Base-by-base conservation (phyloP, 2,329 filamentous ascomycete species). In the Calonectria pseudoturangicola region DNA sequence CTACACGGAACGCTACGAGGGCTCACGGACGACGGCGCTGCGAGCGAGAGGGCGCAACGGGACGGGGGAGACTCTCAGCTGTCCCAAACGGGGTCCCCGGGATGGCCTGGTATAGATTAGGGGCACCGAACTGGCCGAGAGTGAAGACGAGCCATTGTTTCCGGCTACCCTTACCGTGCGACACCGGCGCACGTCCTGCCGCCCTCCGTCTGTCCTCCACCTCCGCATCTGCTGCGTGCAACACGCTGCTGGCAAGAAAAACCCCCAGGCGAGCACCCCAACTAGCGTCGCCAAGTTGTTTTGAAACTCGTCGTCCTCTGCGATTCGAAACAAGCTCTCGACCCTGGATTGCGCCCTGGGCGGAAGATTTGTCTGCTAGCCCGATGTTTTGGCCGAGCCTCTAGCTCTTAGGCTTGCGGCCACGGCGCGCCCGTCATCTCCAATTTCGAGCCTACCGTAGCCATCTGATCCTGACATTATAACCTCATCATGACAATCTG, bases 41-140 rank as follows among this genome's bases (percentile, higher is more conserved):
- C 58, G 39, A 45, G 28, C 21, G 41, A 58, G 30, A 62, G 18
- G 58, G 41, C 25, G 41, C 21, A 58, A 27, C 30, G 28, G 54
- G 54, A 58, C 33, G 30, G 28, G 51, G 51, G 51, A 56, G 18
- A 12, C n/a, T 36, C 36, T 16, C n/a, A 27, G 54, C 9, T 39
- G 54, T 58, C 33, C 54, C 13, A 58, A 39, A 58, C 33, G 54
- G 54, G 33, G 28, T 58, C 54, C 18, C 54, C n/a, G 54, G 54
- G 30, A 36, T 39, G 33, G n/a, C 54, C 33, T 58, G 33, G 33
- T 21, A 39, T 56, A 18, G 33, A n/a, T 4, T 39, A 58, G 30
- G 54, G 54, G 54, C 33, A 36, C 54, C n/a, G 33, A 65, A 71
- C 43, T 65, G 36, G 58, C 66, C 69, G 67, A 72, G 74, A 70